Evolutionary conservation across 2,329 filamentous ascomycete genomes (phyloP), one percentile per base, ranked within the genome.

Genomic region (Ophiostoma triangulosporum): DNA sequence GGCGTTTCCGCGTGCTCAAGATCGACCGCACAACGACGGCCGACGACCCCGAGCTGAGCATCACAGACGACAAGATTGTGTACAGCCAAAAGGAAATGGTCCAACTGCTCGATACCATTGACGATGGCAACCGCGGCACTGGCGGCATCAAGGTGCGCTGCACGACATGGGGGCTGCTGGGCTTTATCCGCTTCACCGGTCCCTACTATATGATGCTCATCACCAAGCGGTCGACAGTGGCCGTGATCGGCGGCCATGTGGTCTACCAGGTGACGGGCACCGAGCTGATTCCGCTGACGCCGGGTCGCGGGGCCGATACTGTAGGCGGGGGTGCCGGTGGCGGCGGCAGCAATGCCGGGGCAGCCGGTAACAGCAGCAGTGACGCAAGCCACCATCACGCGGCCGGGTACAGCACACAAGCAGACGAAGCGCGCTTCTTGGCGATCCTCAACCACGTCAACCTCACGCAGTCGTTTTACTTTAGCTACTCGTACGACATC

Each of bases 401-500:
- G 3, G 24, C 40, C 9, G 40, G 40, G 14, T 14, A 27, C 40
- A 27, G 40, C 40, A 26, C 40, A 11, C 40, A 45, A 12, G 79
- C 87, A 0, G 91, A 97, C 65, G 93, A 98, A 68, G 82, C 86
- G 36, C 83, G 91, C 27, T 97, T 95, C 63, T 75, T 97, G 32
- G 78, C 80, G 26, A 97, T 96, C 51, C 74, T 98, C 45, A 89
- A 87, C 65, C 95, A 95, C 60, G 75, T 98, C 31, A 93, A 98
- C 65, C 71, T 98, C 56, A 89, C 86, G 0, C 79, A 86, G 54
- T 94, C 87, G 0, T 98, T 98, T 66, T 98, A 98, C 68, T 98
- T 96, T 71, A 96, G 91, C 70, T 96, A 96, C 65, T 94, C 91
- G 0, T 98, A 98, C 69, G 88, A 98, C 64, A 86, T 97, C 60